Base-by-base conservation (phyloP, 495 filamentous ascomycete genomes). In the Articulospora tetracladia region DNA sequence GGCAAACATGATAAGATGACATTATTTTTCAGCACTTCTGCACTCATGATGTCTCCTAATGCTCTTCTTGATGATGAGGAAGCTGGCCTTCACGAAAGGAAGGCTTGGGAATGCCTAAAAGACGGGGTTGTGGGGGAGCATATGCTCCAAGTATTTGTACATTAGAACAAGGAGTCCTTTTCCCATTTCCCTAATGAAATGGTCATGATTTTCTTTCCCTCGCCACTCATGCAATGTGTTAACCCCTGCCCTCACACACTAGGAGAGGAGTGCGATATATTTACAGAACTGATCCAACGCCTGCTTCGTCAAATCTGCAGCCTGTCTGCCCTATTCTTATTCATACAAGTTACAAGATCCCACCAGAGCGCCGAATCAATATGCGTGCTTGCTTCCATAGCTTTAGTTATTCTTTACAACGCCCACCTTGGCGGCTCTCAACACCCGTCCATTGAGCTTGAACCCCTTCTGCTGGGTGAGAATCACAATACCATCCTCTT, bases 401-500 rank as follows among this genome's bases (percentile, higher is more conserved):
- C 39, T 57, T 47, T 62, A 79, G 66, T 72, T 68, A 71, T 78
- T 81, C 76, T 82, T 83, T 58, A 95, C 93, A 58, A 98, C 90
- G 65, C 93, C 93, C 56, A 98, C 93, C 82, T 98, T 96, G 64
- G 93, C 91, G 60, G 93, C 89, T 77, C 94, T 84, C 61, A 98
- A 74, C 51, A 96, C 80, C 65, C 94, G 78, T 59, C 94, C 94
- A 72, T 98, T 97, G 53, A 97, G 79, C 67, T 80, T 79, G 76
- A 94, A 98, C 44, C 94, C 94, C 80, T 96, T 98, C 79, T 90
- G 90, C 82, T 97, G 92, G 28, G 89, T 90, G 71, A 88, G 85
- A 76, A 98, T 93, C 61, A 97, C 89, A 46, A 84, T 88, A 68
- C 92, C 92, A 67, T 97, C 82, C 74, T 97, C 90, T 81, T 93